phyloP scores from a whole-genome alignment of 257 asterid genomes.

The Eucommia ulmoides region DNA sequence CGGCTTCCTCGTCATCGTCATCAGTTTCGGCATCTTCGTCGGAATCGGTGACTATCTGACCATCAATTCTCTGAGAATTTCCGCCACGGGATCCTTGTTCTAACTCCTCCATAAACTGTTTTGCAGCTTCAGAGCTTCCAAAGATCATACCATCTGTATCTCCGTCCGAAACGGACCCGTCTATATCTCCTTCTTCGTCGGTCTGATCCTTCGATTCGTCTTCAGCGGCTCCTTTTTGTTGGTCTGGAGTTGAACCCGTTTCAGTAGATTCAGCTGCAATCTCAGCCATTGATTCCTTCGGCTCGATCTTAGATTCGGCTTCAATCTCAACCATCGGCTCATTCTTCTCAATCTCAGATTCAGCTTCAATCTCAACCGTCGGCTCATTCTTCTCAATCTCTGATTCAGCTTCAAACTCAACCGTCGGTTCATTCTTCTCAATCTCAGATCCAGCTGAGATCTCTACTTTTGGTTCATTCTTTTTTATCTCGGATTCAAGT shows the following conservation, averaged over 20 bases:
- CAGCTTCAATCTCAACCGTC: too few species aligned
- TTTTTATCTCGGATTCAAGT: too few species aligned
- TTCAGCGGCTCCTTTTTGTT: slow-evolving; percentile 30
- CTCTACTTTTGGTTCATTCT: too few species aligned
- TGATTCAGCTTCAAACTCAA: too few species aligned
- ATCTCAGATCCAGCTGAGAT: too few species aligned
- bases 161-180: slow-evolving; percentile 44
- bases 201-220: slow-evolving; percentile 19
- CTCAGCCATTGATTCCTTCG: slow-evolving; percentile 1
- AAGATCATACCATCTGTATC: slow-evolving; percentile 68
- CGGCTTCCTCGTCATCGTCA: slow-evolving; percentile 93
- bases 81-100: slow-evolving; percentile 58
- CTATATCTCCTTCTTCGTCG: slow-evolving; percentile 36
- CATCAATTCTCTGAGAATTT: slow-evolving; percentile 53
- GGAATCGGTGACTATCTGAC: slow-evolving; percentile 87
- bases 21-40: slow-evolving; percentile 88
- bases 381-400: too few species aligned
- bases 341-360: too few species aligned
- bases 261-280: slow-evolving; percentile 3
- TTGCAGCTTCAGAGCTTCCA: slow-evolving; percentile 84
- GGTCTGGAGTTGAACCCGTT: slow-evolving; percentile 5
- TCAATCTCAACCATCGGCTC: slow-evolving; percentile 10
- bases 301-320: slow-evolving; percentile 9
- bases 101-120: slow-evolving; percentile 76
- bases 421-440: too few species aligned